phyloP scores from a whole-genome alignment of 352 stramenopile species.

The Peronospora destructor region DNA sequence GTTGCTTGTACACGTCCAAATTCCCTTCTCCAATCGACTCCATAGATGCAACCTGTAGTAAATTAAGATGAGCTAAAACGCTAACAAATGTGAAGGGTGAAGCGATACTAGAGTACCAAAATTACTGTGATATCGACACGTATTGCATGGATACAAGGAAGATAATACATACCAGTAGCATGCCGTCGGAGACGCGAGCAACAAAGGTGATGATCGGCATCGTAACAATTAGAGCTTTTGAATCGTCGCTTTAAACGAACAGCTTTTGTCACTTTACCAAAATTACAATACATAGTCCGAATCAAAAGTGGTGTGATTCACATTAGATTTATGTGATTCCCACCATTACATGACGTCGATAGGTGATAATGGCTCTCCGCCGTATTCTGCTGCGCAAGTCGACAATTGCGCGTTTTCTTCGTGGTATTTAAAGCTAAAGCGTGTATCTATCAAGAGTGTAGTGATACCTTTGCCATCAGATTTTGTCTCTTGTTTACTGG shows the following conservation, averaged over 20 bases:
- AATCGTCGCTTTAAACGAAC: too few relatives aligned
- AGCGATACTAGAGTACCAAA: background rate
- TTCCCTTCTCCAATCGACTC: conserved; percentile 85
- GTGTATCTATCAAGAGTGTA: conserved; percentile 58
- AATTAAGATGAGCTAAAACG: background rate
- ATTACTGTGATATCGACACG: background rate
- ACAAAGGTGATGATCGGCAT: conserved; percentile 95
- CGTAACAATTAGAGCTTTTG: too few relatives aligned
- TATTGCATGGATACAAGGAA: background rate
- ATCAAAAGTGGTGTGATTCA: background rate
- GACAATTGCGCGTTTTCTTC: conserved; percentile 71
- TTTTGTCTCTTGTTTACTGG: conserved; percentile 59
- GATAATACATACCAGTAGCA: conserved; percentile 71
- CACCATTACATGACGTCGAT: conserved; percentile 3
- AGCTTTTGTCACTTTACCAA: conserved; percentile 1
- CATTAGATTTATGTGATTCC: background rate
- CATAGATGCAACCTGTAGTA: conserved; percentile 87
- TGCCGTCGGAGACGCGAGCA: conserved; percentile 89
- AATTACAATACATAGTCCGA: conserved; percentile 2
- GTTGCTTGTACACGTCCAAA: conserved; percentile 86
- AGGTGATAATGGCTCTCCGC: conserved; percentile 15
- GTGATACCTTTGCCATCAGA: conserved; percentile 41
- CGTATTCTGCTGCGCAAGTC: conserved; percentile 62
- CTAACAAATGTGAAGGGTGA: background rate
- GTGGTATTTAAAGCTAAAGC: conserved; percentile 60